Evolutionary conservation across 78 protist genomes (phyloP).

Genomic region (Trichosphaerium sp.): DNA sequence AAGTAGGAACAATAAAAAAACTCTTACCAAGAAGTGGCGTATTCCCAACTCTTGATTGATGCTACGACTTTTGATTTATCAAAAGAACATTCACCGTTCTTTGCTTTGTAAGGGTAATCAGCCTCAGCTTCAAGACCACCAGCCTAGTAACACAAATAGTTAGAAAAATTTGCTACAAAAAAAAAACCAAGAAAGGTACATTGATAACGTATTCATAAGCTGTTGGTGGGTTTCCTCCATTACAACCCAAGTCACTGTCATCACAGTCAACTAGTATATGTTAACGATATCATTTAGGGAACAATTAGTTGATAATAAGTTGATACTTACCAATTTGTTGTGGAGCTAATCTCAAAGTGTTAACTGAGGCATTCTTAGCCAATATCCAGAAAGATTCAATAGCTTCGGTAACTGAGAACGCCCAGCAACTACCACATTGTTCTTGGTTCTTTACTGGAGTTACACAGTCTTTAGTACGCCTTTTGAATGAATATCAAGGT

Average conservation of each 20-base stretch:
- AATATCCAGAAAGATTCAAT: slow-evolving; percentile 1
- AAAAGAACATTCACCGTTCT: slow-evolving; percentile 17
- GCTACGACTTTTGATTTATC: slow-evolving; percentile 5
- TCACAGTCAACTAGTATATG: slow-evolving; percentile 58
- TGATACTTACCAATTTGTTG: no score
- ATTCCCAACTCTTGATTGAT: slow-evolving; percentile 8
- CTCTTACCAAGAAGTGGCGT: background rate
- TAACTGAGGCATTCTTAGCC: slow-evolving; percentile 16
- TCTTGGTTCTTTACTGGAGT: slow-evolving; percentile 41
- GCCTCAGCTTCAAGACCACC: slow-evolving; percentile 29
- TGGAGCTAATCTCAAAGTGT: slow-evolving; percentile 7
- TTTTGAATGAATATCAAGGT: no score
- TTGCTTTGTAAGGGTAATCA: slow-evolving; percentile 38
- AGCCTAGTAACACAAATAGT: no score
- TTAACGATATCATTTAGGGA: no score
- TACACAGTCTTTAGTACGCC: slow-evolving; percentile 34
- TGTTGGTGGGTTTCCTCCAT: slow-evolving; percentile 47
- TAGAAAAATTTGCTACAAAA: background rate
- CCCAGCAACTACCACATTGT: slow-evolving; percentile 36
- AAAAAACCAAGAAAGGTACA: background rate
- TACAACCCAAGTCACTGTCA: slow-evolving; percentile 34
- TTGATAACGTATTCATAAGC: slow-evolving; percentile 25
- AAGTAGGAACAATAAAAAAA: no score
- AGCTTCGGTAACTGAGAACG: slow-evolving; percentile 6
- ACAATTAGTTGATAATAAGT: no score